A percentile compares a stretch with the other conserved stretches of the same genome.
These are phyloP conservation scores for Erodium texanum DNA, from an alignment of 441 rosid genomes.

Conservation along the genomic window DNA sequence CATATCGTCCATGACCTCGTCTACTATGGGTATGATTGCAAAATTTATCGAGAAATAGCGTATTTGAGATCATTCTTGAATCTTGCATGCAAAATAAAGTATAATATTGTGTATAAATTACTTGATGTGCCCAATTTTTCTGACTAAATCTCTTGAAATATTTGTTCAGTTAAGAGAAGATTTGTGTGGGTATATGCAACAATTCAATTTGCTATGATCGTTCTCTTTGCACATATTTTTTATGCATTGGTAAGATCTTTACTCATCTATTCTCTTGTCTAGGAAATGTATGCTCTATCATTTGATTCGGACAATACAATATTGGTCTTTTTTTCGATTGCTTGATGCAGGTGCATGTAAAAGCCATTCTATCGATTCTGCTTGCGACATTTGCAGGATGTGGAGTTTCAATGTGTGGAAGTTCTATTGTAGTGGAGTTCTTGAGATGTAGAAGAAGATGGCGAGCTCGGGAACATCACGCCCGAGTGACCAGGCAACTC, in stretches of 20 bases:
- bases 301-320: neutral
- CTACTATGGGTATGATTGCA: constrained; percentile 24
- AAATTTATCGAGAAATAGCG: neutral
- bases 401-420: constrained; percentile 33
- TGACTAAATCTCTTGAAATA: constrained; percentile 15
- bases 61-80: neutral
- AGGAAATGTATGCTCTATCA: constrained; percentile 15
- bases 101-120: neutral
- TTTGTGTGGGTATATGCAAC: constrained; percentile 40
- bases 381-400: constrained; percentile 37
- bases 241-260: constrained; percentile 28
- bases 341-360: constrained; percentile 27
- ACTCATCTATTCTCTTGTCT: constrained; percentile 30
- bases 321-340: neutral
- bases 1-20: constrained; percentile 32
- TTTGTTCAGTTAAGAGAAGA: constrained; percentile 33
- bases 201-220: constrained; percentile 35
- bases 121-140: constrained; percentile 4
- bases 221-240: constrained; percentile 39
- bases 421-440: constrained; percentile 32
- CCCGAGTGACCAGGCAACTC: constrained; percentile 27
- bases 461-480: constrained; percentile 27
- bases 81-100: neutral
- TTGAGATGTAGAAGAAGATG: constrained; percentile 26
- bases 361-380: constrained; percentile 32